Evolutionary conservation across 108 stramenopile species (phyloP).

Genomic region (Schizochytrium sp.): DNA sequence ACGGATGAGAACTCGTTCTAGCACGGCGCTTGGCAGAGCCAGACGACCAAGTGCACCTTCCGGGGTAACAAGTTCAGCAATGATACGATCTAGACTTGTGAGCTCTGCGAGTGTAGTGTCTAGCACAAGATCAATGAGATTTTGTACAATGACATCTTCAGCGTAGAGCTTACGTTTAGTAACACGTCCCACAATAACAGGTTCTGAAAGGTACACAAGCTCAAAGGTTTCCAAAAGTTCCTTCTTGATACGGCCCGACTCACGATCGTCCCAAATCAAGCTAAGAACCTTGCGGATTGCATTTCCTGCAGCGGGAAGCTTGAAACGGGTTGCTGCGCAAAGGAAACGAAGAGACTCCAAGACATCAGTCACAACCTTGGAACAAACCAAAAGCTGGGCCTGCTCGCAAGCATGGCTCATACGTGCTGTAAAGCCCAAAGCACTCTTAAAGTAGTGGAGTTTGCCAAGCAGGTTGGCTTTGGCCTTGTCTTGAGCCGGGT

Average conservation of each 20-base stretch:
- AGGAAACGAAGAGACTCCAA: conserved; percentile 81
- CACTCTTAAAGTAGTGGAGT: conserved; percentile 38
- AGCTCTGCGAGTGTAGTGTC: conserved; percentile 86
- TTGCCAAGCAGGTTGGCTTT: background rate
- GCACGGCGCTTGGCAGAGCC: conserved; percentile 54
- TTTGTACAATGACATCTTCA: conserved; percentile 84
- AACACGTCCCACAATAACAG: conserved; percentile 82
- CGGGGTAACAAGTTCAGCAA: conserved; percentile 64
- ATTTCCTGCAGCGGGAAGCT: conserved; percentile 88
- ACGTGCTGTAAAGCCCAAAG: conserved; percentile 47
- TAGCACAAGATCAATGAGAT: conserved; percentile 83
- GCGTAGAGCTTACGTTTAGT: conserved; percentile 74
- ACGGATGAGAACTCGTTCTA: conserved; percentile 84
- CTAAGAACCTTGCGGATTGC: conserved; percentile 91
- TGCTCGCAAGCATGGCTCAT: conserved; percentile 48
- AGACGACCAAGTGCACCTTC: conserved; percentile 60
- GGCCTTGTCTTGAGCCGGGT: background rate
- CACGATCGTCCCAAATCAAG: conserved; percentile 91
- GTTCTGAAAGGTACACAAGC: conserved; percentile 87
- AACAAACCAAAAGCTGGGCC: conserved; percentile 79
- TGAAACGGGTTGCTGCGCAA: conserved; percentile 89
- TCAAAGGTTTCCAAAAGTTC: conserved; percentile 89
- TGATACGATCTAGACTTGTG: conserved; percentile 85
- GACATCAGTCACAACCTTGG: conserved; percentile 87
- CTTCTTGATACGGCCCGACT: conserved; percentile 79